Base-by-base conservation (phyloP, 2,329 filamentous ascomycete genomes). In the Massarina eburnea region DNA sequence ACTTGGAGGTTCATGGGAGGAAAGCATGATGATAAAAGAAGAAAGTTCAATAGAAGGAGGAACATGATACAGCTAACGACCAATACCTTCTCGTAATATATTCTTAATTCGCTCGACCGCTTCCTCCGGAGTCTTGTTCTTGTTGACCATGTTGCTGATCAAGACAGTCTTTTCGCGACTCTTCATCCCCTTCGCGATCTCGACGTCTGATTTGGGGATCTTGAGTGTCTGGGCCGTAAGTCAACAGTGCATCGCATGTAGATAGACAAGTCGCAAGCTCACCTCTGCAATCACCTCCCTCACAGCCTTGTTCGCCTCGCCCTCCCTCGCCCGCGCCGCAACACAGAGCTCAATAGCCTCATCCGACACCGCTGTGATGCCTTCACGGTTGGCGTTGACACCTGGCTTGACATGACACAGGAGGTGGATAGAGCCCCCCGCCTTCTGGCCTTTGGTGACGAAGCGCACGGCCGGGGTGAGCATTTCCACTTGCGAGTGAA, bases 261-360 rank as follows among this genome's bases (percentile, higher is more conserved):
- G 4, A 36, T 26, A 12, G 37, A 15, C 21, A 22, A 8, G 15
- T n/a, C 34, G 8, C 17, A 17, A 19, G 17, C 30, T 42, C 17
- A 83, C 82, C 59, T 81, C 72, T 52, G 84, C 84, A 44, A 90
- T 71, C 4, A 89, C 69, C 29, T 78, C 73, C 39, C 82, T 70
- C 2, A 88, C 82, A 4, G 85, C 85, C 60, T 79, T 80, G 61
- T 89, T 89, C 4, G 86, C 81, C 61, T 87, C 83, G 12, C 85
- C 84, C 12, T 88, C 83, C 49, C 78, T 76, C 9, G 86, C 77
- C 52, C 79, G 83, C 0, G 84, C 85, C 1, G 84, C 71, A 2
- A 89, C 85, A 38, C 83, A 85, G 1, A 90, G 65, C 48, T 86
- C 80, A 37, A 89, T 76, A 2, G 71, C 71, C 6, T 80, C 75